Percentiles rank a stretch among this genome's conserved stretches.
These are phyloP conservation scores for Lotus japonicus DNA, from an alignment of 306 rosid species.

Conservation along the genomic window DNA sequence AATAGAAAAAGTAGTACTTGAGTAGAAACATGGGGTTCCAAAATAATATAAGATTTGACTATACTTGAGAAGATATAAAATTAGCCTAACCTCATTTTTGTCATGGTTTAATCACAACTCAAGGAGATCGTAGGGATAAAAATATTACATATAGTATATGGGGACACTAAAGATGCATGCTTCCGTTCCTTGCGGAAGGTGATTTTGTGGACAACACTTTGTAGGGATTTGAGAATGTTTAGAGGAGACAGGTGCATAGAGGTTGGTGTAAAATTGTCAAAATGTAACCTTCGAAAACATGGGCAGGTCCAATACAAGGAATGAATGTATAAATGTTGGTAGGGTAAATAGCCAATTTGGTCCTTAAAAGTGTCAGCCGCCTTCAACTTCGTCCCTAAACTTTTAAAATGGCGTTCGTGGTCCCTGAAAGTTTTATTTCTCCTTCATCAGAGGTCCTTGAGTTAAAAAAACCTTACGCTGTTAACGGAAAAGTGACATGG, in stretches of 20 bases:
- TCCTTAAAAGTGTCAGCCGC: no score
- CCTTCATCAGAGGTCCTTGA: no score
- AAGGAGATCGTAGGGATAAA: background rate
- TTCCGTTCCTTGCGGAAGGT: constrained; percentile 47
- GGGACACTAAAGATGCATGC: constrained; percentile 26
- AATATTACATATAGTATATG: background rate
- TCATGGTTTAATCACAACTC: background rate
- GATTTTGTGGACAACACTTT: constrained; percentile 21
- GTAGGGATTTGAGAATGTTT: constrained; percentile 14
- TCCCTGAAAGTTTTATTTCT: no score
- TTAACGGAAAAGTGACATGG: no score
- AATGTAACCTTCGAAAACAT: background rate
- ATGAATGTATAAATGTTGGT: background rate
- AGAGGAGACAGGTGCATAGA: constrained; percentile 7
- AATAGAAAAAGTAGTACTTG: background rate
- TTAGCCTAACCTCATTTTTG: background rate
- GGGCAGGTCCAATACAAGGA: constrained; percentile 3
- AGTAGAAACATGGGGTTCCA: background rate
- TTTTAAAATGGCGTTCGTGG: no score
- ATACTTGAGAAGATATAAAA: background rate
- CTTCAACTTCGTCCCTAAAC: no score
- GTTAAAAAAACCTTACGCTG: no score
- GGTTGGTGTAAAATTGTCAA: constrained; percentile 4
- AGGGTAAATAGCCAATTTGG: no score
- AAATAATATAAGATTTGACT: background rate